Evolutionary conservation across 2,329 filamentous ascomycete genomes (phyloP).

Genomic region (Tetracladium maxilliforme): DNA sequence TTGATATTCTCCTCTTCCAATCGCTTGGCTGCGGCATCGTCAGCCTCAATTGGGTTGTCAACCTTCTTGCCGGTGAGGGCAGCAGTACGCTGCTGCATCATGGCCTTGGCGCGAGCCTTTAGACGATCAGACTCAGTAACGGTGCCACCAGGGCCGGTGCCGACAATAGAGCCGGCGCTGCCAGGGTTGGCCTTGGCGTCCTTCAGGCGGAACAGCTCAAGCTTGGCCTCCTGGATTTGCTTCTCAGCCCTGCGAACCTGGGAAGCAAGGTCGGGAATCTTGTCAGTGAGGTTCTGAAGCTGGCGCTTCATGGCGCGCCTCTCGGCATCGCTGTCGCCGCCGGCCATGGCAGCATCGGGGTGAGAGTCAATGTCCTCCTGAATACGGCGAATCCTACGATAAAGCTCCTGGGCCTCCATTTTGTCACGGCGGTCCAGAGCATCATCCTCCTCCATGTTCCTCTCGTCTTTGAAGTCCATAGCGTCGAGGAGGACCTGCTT

Average conservation of each 20-base stretch:
- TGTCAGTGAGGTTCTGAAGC: conserved; percentile 76
- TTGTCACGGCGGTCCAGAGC: conserved; percentile 80
- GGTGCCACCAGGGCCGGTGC: conserved; percentile 78
- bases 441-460: conserved; percentile 79
- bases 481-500: conserved; percentile 90
- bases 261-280: conserved; percentile 81
- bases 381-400: conserved; percentile 76
- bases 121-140: conserved; percentile 89
- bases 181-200: conserved; percentile 86
- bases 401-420: conserved; percentile 85
- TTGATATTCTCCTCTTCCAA: conserved; percentile 79
- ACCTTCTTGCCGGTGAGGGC: conserved; percentile 77
- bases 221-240: conserved; percentile 76
- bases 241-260: conserved; percentile 84
- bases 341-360: conserved; percentile 57
- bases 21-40: conserved; percentile 63
- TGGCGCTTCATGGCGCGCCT: conserved; percentile 75
- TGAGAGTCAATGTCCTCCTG: conserved; percentile 93
- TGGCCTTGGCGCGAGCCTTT: conserved; percentile 88
- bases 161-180: conserved; percentile 68
- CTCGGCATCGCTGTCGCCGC: conserved; percentile 77
- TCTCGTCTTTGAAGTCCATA: conserved; percentile 92
- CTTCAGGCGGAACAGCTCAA: conserved; percentile 85
- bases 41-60: conserved; percentile 43
- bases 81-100: conserved; percentile 97